Evolutionary conservation across 2,329 filamentous ascomycete genomes (phyloP).

Genomic region (Hypoxylon sp.): DNA sequence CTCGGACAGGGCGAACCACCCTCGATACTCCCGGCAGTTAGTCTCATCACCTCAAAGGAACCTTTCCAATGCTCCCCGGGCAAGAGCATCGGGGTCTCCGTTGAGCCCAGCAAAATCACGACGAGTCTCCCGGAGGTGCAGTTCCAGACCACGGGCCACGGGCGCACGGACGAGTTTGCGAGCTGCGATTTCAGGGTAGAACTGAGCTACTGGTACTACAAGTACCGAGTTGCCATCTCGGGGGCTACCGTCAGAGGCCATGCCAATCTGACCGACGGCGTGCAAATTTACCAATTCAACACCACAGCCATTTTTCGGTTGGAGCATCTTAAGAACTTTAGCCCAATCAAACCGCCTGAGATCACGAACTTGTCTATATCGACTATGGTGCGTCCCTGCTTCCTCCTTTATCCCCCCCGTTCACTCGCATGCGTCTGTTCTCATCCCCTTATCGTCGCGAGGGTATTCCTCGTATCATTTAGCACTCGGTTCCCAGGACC

Average conservation of each 20-base stretch:
- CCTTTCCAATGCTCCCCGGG: conserved; percentile 22
- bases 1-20: conserved; percentile 6
- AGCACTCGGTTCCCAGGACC: not conserved
- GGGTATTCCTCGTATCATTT: too few species aligned
- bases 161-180: conserved; percentile 10
- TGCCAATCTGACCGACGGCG: conserved; percentile 20
- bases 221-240: conserved; percentile 23
- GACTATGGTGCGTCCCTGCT: conserved; percentile 14
- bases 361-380: conserved; percentile 22
- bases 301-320: conserved; percentile 19
- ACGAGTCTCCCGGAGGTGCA: conserved; percentile 22
- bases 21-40: conserved; percentile 7
- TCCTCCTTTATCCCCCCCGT: not conserved
- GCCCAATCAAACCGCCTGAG: conserved; percentile 18
- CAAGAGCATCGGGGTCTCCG: conserved; percentile 20
- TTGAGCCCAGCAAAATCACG: conserved; percentile 6
- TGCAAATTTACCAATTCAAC: conserved; percentile 18
- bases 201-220: conserved; percentile 23
- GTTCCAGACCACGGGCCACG: conserved; percentile 10
- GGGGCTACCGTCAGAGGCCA: conserved; percentile 14
- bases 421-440: not conserved
- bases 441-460: not conserved
- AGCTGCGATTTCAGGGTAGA: conserved; percentile 15
- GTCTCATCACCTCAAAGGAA: not conserved
- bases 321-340: conserved; percentile 23